These are phyloP conservation scores for Lachnellula cervina DNA, from an alignment of 2,329 filamentous ascomycete species.

Conservation along the genomic window DNA sequence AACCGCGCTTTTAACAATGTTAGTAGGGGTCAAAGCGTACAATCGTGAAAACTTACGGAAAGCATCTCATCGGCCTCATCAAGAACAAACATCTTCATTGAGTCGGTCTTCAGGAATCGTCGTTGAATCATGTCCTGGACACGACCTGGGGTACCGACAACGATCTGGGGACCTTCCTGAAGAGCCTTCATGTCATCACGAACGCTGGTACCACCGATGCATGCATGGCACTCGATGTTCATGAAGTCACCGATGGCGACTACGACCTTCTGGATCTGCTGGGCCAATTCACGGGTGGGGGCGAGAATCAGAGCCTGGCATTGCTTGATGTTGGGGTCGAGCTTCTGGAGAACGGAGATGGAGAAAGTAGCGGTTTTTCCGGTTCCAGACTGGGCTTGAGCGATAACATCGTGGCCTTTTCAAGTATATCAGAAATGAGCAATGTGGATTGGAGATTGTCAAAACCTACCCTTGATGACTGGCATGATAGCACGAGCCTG, in stretches of 20 bases:
- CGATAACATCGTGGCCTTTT: conserved; percentile 93
- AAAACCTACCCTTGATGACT: conserved; percentile 88
- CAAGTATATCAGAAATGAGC: conserved; percentile 7
- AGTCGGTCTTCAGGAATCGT: conserved; percentile 91
- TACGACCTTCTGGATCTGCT: conserved; percentile 99
- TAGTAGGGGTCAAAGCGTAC: conserved; percentile 25
- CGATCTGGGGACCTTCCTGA: conserved; percentile 91
- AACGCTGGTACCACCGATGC: conserved; percentile 97
- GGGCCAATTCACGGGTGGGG: conserved; percentile 95
- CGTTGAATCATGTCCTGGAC: conserved; percentile 99
- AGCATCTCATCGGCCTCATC: conserved; percentile 99
- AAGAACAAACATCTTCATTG: conserved; percentile 99
- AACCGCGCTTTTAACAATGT: conserved; percentile 66
- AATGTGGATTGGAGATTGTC: neutral
- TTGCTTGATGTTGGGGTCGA: conserved; percentile 89
- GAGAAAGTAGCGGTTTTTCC: conserved; percentile 99
- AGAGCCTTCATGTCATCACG: conserved; percentile 99
- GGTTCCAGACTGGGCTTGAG: conserved; percentile 98
- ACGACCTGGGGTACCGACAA: conserved; percentile 96
- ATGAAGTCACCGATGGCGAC: conserved; percentile 99
- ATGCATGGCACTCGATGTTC: conserved; percentile 98
- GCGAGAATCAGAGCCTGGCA: conserved; percentile 98
- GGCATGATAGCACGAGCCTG: conserved; percentile 99
- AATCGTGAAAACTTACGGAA: conserved; percentile 55
- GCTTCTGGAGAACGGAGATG: conserved; percentile 97